Evolutionary conservation across 179 eudicot species (phyloP), one percentile per base, ranked within the genome.

Genomic region (Monotropa hypopitys): DNA sequence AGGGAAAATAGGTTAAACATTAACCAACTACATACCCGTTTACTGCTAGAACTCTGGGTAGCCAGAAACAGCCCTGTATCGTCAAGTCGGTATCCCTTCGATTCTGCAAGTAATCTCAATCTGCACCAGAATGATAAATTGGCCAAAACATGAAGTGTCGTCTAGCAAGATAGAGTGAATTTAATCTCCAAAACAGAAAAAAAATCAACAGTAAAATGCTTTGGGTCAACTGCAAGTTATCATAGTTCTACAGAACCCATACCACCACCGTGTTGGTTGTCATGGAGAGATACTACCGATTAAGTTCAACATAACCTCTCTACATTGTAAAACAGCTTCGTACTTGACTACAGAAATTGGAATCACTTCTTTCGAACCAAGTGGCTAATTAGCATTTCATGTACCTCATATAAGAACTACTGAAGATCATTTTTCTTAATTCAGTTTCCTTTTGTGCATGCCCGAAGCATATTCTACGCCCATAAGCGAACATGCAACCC

Each of bases 51-150:
- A 76, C 90, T 74, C 16, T 85, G 93, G n/a, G 91, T 85, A 28
- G 97, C 90, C 38, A 93, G 97, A 82, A 88, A 95, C 76, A 95
- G 81, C 40, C 99, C 98, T 0, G 89, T 95, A 61, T 91, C 99
- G 70, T 92, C 99, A 6, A 95, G 95, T 68, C 88, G 86, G 80
- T 83, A 95, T 59, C 99, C 99, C 86, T 93, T 95, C 38, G 93
- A 88, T 74, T 86, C 93, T 61, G 99, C 97, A 57, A 89, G 83
- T 84, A 93, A 72, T 83, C 97, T 88, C 86, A 94, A 84, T 85
- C 98, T 94, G 83, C 73, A 87, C 46, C 28, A 45, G 73, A 40
- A 7, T 49, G 11, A 11, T 30, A 47, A 70, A 47, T 12, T 40
- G 71, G 43, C 26, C 56, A 76, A 4, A 75, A 7, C 46, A 3